A percentile compares a stretch with the other conserved stretches of the same genome.
Evolutionary conservation across 2,329 filamentous ascomycete species (phyloP).

Genomic region (Amauroascus niger): DNA sequence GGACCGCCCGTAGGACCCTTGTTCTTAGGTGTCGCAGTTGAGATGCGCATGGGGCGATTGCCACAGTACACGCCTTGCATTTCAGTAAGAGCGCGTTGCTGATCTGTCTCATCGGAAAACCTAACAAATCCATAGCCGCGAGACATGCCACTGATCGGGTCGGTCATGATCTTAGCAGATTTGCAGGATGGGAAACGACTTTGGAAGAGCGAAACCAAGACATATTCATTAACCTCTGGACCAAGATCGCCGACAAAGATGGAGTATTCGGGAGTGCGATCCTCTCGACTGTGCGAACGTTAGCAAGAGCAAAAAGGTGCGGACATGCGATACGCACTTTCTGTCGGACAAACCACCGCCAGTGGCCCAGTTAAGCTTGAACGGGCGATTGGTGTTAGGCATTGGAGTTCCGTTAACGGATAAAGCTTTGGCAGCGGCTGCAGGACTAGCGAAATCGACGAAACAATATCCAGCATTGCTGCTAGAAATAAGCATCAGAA

Average conservation of each 20-base stretch:
- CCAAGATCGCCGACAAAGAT: constrained; percentile 98
- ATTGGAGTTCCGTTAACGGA: constrained; percentile 77
- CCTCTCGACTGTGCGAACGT: constrained; percentile 55
- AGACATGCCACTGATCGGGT: constrained; percentile 94
- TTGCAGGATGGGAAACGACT: constrained; percentile 94
- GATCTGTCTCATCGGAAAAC: constrained; percentile 89
- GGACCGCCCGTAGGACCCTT: constrained; percentile 45
- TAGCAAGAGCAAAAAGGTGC: neutral
- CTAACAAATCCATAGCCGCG: constrained; percentile 97
- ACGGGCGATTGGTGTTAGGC: constrained; percentile 85
- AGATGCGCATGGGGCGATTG: constrained; percentile 97
- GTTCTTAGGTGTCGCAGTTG: constrained; percentile 96
- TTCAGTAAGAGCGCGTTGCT: constrained; percentile 89
- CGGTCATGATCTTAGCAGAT: constrained; percentile 99
- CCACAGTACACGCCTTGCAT: constrained; percentile 99
- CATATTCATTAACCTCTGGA: constrained; percentile 97
- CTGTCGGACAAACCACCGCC: constrained; percentile 91
- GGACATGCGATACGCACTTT: constrained; percentile 46
- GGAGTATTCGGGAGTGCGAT: constrained; percentile 88
- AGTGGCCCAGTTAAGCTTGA: constrained; percentile 99
- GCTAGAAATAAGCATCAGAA: constrained; percentile 25
- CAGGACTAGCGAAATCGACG: constrained; percentile 76
- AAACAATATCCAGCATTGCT: constrained; percentile 99
- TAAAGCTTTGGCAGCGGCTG: constrained; percentile 86
- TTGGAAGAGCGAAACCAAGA: constrained; percentile 94